Evolutionary conservation across 257 asterid species (phyloP).

Genomic region (Salvia rosmarinus): DNA sequence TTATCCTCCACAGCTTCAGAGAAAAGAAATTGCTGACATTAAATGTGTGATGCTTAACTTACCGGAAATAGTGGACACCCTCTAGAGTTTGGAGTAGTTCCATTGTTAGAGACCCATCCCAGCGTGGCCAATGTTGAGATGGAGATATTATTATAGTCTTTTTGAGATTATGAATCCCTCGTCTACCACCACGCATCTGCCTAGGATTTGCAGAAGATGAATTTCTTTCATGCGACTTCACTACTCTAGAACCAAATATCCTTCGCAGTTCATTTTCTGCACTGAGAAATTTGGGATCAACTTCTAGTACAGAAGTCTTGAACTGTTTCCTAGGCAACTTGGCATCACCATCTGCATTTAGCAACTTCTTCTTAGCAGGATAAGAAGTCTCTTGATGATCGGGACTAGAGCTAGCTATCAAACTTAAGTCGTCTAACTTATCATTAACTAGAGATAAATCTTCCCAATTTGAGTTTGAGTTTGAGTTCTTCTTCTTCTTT

Average conservation of each 20-base stretch:
- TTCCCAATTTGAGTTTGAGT: constrained; percentile 42
- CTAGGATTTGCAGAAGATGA: constrained; percentile 63
- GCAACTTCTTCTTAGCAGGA: constrained; percentile 38
- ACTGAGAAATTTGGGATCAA: constrained; percentile 81
- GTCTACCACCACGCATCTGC: constrained; percentile 65
- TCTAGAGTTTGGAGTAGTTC: constrained; percentile 72
- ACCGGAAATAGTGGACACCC: constrained; percentile 79
- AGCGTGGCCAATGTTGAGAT: constrained; percentile 91
- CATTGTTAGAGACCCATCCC: constrained; percentile 95
- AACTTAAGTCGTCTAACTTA: constrained; percentile 49
- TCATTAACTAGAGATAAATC: constrained; percentile 35
- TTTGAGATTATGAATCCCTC: constrained; percentile 71
- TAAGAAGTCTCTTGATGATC: constrained; percentile 40
- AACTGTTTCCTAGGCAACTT: constrained; percentile 44
- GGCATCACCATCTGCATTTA: constrained; percentile 40
- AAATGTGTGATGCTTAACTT: constrained; percentile 36
- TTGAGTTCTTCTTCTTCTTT: constrained; percentile 67
- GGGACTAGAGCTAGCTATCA: constrained; percentile 59
- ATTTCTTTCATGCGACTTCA: constrained; percentile 70
- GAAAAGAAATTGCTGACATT: neutral
- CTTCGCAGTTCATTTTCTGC: constrained; percentile 92
- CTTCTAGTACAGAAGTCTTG: constrained; percentile 56
- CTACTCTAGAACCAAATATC: constrained; percentile 90
- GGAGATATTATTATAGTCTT: constrained; percentile 80
- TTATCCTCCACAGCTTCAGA: neutral